Evolutionary conservation across 345 rosid genomes (phyloP).

Genomic region (Populus davidiana): DNA sequence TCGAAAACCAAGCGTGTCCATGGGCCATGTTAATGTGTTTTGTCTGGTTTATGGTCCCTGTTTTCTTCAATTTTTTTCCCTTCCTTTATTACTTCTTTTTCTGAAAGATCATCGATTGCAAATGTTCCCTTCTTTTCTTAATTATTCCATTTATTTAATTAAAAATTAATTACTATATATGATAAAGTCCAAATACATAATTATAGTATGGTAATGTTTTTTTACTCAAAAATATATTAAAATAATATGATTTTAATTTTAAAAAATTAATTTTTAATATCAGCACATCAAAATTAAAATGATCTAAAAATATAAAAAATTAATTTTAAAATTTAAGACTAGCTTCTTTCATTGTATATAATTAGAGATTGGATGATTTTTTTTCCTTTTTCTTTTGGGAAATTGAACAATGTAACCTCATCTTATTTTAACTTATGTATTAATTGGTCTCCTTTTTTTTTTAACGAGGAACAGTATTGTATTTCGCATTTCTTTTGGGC

Average conservation of each 20-base stretch:
- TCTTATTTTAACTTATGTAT: too few relatives aligned
- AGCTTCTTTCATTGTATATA: too few relatives aligned
- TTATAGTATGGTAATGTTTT: too few relatives aligned
- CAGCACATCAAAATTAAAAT: too few relatives aligned
- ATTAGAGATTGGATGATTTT: background rate
- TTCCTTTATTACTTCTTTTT: background rate
- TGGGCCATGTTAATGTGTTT: background rate
- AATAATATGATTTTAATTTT: too few relatives aligned
- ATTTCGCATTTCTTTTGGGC: background rate
- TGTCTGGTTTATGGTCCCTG: background rate
- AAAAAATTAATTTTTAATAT: too few relatives aligned
- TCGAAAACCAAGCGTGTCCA: background rate
- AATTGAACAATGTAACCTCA: background rate
- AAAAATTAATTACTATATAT: too few relatives aligned
- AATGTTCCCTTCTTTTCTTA: background rate
- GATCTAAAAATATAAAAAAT: too few relatives aligned
- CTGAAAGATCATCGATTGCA: background rate
- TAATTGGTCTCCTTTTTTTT: background rate
- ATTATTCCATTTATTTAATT: background rate
- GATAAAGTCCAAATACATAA: too few relatives aligned
- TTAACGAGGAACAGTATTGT: too few relatives aligned
- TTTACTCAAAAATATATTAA: too few relatives aligned
- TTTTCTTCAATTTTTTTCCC: background rate
- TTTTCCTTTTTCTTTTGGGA: background rate
- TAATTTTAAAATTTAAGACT: too few relatives aligned